Evolutionary conservation across 2,329 filamentous ascomycete species (phyloP).

Genomic region (Venturia effusa): DNA sequence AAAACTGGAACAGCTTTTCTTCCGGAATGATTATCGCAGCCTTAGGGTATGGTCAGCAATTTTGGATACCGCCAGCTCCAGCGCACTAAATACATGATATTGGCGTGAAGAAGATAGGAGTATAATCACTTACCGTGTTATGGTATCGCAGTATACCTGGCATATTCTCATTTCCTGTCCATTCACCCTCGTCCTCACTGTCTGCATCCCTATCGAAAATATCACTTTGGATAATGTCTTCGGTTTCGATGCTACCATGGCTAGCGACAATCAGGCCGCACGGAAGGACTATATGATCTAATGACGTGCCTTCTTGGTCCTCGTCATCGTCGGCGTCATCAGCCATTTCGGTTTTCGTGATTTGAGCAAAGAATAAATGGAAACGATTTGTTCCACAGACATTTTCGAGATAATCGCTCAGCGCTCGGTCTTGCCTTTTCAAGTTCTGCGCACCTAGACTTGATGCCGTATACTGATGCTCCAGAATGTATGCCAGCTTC

Average conservation of each 20-base stretch:
- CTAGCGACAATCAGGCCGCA: slow-evolving; percentile 7
- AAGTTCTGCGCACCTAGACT: slow-evolving; percentile 16
- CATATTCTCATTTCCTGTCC: slow-evolving; percentile 20
- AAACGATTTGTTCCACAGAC: slow-evolving; percentile 15
- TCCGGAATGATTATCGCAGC: too few species aligned
- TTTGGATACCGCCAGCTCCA: too few species aligned
- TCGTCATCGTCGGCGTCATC: slow-evolving; percentile 11
- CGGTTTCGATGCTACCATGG: slow-evolving; percentile 11
- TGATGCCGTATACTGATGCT: slow-evolving; percentile 19
- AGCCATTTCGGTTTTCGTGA: background rate
- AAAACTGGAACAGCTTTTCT: too few species aligned
- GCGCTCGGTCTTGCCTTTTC: slow-evolving; percentile 18
- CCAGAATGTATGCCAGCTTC: slow-evolving; percentile 17
- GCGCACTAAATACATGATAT: too few species aligned
- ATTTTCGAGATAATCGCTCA: slow-evolving; percentile 15
- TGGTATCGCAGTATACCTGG: slow-evolving; percentile 19
- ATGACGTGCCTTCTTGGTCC: slow-evolving; percentile 12
- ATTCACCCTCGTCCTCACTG: slow-evolving; percentile 19
- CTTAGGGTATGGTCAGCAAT: too few species aligned
- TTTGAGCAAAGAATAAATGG: slow-evolving; percentile 15
- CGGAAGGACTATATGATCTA: slow-evolving; percentile 13
- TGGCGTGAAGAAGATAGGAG: background rate
- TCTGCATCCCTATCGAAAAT: slow-evolving; percentile 18
- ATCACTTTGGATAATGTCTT: slow-evolving; percentile 15
- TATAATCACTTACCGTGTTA: slow-evolving; percentile 17